Percentiles rank a stretch among this genome's conserved stretches.
Conservation (phyloP, 768 basidiomycete species). For the Amylocystis lapponica region DNA sequence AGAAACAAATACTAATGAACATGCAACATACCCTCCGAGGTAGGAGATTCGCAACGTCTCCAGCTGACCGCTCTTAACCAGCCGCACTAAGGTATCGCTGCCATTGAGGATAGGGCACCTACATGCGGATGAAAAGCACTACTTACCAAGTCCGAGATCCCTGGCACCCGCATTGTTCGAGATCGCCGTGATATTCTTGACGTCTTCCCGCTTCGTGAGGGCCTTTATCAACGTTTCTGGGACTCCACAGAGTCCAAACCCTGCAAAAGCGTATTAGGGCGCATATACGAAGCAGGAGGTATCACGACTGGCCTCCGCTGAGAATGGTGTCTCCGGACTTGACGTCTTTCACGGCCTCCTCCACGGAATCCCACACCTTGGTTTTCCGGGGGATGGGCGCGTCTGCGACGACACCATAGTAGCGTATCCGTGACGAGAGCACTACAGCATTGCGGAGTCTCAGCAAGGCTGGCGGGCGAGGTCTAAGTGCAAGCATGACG, state of each 20-base stretch:
- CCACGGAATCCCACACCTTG: conserved; percentile 72
- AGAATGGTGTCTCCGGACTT: conserved; percentile 75
- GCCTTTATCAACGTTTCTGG: conserved; percentile 87
- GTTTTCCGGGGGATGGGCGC: conserved; percentile 29
- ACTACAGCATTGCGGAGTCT: conserved; percentile 13
- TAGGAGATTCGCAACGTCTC: conserved; percentile 81
- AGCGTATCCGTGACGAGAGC: conserved; percentile 15
- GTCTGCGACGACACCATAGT: conserved; percentile 20
- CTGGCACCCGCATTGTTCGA: conserved; percentile 80
- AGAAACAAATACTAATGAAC: not conserved
- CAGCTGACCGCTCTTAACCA: conserved; percentile 68
- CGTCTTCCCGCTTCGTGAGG: conserved; percentile 62
- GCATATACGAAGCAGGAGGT: not conserved
- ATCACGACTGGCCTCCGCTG: conserved; percentile 62
- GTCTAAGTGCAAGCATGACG: conserved; percentile 13
- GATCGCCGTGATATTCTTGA: conserved; percentile 67
- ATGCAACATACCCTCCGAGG: conserved; percentile 75
- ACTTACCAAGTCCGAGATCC: conserved; percentile 62
- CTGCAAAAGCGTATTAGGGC: conserved; percentile 30
- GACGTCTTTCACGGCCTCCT: conserved; percentile 77
- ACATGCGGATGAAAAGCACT: not conserved
- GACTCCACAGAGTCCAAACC: conserved; percentile 83
- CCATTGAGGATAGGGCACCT: conserved; percentile 6
- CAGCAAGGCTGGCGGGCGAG: conserved; percentile 12
- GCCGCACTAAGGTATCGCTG: conserved; percentile 42